Evolutionary conservation across 768 basidiomycete species (phyloP).

Genomic region (Sarcodon aspratus): DNA sequence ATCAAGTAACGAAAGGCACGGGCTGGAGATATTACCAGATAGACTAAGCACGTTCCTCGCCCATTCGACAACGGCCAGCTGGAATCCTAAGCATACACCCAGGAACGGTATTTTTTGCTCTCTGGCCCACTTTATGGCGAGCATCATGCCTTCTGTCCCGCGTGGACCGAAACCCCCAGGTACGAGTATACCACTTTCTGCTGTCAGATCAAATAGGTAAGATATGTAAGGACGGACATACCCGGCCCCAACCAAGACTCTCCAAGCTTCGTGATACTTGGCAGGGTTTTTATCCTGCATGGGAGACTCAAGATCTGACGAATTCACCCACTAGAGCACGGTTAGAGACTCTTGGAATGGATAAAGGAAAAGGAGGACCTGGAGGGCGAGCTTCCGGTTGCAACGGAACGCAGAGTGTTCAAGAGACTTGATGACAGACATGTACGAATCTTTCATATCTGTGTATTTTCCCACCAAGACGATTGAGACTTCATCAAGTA

Average conservation of each 20-base stretch:
- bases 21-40: conserved; percentile 28
- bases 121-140: conserved; percentile 95
- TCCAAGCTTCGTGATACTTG: conserved; percentile 93
- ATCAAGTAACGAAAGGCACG: not conserved
- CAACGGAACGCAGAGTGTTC: conserved; percentile 96
- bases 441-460: conserved; percentile 93
- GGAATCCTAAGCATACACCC: conserved; percentile 96
- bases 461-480: conserved; percentile 98
- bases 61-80: conserved; percentile 94
- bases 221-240: conserved; percentile 23
- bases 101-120: conserved; percentile 93
- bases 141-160: conserved; percentile 95
- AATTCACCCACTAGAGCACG: conserved; percentile 79
- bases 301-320: conserved; percentile 78
- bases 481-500: conserved; percentile 82
- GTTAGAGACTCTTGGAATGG: not conserved
- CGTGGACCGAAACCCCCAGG: conserved; percentile 93
- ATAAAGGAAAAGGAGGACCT: conserved; percentile 35
- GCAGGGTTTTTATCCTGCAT: conserved; percentile 73
- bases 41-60: conserved; percentile 74
- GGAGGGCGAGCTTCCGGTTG: conserved; percentile 68
- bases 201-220: not conserved
- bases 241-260: conserved; percentile 83
- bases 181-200: conserved; percentile 80
- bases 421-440: conserved; percentile 93